Evolutionary conservation across 1,284 basidiomycete species (phyloP).

Genomic region (Volvariella surrecta): DNA sequence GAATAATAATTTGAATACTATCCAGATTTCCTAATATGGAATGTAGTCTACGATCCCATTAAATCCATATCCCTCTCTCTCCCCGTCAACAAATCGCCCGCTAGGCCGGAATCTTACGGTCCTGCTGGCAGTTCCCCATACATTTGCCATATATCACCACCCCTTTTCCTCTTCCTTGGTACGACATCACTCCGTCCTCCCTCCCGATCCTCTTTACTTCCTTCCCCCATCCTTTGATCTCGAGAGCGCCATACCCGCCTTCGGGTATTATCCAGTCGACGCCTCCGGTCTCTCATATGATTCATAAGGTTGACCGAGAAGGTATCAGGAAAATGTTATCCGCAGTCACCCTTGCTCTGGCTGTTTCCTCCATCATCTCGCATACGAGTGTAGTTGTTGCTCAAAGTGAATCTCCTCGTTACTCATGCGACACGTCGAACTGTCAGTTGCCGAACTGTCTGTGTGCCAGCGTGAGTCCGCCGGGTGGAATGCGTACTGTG

Average conservation of each 20-base stretch:
- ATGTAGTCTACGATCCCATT: too few relatives aligned
- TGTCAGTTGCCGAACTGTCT: constrained; percentile 66
- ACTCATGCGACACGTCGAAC: constrained; percentile 56
- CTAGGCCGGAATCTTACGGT: too few relatives aligned
- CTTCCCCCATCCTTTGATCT: constrained; percentile 6
- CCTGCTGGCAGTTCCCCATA: too few relatives aligned
- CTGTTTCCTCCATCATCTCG: too few relatives aligned
- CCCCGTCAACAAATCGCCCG: too few relatives aligned
- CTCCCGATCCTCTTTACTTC: neutral
- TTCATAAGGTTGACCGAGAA: neutral
- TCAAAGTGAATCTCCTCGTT: constrained; percentile 52
- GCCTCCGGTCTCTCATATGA: too few relatives aligned
- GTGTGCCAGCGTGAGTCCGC: constrained; percentile 65
- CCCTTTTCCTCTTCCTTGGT: constrained; percentile 7
- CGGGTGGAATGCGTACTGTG: constrained; percentile 58
- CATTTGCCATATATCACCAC: neutral
- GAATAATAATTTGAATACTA: too few relatives aligned
- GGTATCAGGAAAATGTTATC: neutral
- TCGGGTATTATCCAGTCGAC: neutral
- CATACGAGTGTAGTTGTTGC: constrained; percentile 28
- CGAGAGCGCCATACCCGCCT: neutral
- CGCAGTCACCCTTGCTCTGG: too few relatives aligned
- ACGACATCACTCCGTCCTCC: constrained; percentile 1
- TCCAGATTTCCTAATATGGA: too few relatives aligned
- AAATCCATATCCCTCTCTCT: too few relatives aligned